A percentile compares a stretch with the other conserved stretches of the same genome.
Evolutionary conservation across 2,329 filamentous ascomycete species (phyloP).

Genomic region (Fusarium decemcellulare): DNA sequence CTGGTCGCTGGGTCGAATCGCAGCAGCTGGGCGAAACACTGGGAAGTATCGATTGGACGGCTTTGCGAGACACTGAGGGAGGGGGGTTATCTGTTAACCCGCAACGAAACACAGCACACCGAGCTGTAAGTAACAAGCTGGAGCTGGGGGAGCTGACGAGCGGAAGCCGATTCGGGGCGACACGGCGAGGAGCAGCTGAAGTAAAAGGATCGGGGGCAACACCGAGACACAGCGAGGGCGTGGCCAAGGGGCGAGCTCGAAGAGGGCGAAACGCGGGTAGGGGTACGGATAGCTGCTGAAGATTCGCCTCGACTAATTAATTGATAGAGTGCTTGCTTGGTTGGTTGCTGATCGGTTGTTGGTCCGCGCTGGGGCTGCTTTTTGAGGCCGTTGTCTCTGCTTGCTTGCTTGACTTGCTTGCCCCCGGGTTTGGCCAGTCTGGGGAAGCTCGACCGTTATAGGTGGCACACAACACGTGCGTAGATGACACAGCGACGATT

Average conservation of each 20-base stretch:
- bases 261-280: conserved; percentile 27
- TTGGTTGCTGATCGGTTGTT: background rate
- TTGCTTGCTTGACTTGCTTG: conserved; percentile 36
- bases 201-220: conserved; percentile 13
- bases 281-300: conserved; percentile 31
- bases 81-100: conserved; percentile 22
- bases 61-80: conserved; percentile 28
- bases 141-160: background rate
- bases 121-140: conserved; percentile 13
- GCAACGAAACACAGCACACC: conserved; percentile 23
- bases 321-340: background rate
- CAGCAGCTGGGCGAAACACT: conserved; percentile 19
- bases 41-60: conserved; percentile 37
- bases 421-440: conserved; percentile 25
- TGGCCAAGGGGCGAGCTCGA: conserved; percentile 15
- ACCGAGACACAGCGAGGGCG: conserved; percentile 21
- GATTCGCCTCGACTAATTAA: conserved; percentile 33
- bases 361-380: conserved; percentile 27
- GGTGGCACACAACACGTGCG: conserved; percentile 28
- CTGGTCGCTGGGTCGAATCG: conserved; percentile 35
- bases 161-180: conserved; percentile 10
- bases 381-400: conserved; percentile 22
- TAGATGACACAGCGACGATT: conserved; percentile 20
- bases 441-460: conserved; percentile 21
- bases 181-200: conserved; percentile 12